A percentile compares a stretch with the other conserved stretches of the same genome.
Conservation (phyloP, 805 yeast species). For the Saccharomyces paradoxus region DNA sequence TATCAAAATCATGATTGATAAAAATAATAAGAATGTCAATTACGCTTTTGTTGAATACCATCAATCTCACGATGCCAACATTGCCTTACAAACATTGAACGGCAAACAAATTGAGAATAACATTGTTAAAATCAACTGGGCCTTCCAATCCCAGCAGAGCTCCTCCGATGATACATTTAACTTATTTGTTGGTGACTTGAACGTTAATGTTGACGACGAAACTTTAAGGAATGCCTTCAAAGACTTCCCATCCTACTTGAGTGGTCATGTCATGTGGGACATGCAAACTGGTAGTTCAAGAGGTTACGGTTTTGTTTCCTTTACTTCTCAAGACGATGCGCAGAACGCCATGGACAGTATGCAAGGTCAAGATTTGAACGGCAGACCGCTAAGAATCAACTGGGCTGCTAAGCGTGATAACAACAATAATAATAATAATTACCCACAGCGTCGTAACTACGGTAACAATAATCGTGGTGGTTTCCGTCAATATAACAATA, state of each 20-base stretch:
- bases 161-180: constrained; percentile 54
- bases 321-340: constrained; percentile 58
- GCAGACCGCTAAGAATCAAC: constrained; percentile 72
- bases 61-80: constrained; percentile 47
- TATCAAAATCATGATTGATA: constrained; percentile 68
- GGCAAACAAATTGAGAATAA: constrained; percentile 48
- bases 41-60: constrained; percentile 80
- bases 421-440: constrained; percentile 18
- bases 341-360: constrained; percentile 61
- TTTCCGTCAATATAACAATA: constrained; percentile 18
- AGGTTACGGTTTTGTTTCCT: constrained; percentile 87
- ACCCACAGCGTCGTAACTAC: constrained; percentile 6
- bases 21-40: constrained; percentile 62
- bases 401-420: constrained; percentile 76
- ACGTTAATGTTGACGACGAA: constrained; percentile 77
- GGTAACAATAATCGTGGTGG: constrained; percentile 13
- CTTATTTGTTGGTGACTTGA: constrained; percentile 79
- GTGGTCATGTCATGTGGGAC: constrained; percentile 96
- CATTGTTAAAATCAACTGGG: constrained; percentile 67
- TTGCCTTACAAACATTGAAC: constrained; percentile 53
- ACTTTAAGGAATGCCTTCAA: constrained; percentile 49
- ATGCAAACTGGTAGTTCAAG: constrained; percentile 88
- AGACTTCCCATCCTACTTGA: constrained; percentile 51
- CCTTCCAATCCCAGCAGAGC: constrained; percentile 71
- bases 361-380: constrained; percentile 67